Percentiles rank a stretch among this genome's conserved stretches.
These are phyloP conservation scores for Syzygium oleosum DNA, from an alignment of 345 rosid genomes.

Conservation along the genomic window DNA sequence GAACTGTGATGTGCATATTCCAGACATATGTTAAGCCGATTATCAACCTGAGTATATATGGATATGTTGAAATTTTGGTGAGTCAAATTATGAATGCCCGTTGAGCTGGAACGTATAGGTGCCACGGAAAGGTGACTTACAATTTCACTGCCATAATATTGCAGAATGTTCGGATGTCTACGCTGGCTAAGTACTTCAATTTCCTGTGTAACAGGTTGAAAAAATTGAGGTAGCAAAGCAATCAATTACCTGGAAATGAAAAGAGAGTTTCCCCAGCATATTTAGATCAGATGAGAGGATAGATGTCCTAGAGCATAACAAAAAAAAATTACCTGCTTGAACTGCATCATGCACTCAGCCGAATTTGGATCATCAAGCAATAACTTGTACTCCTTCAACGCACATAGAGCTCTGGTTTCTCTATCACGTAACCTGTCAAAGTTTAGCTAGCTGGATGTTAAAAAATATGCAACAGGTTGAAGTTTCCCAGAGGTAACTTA, in stretches of 20 bases:
- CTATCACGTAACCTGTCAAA: not conserved
- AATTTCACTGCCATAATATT: constrained; percentile 7
- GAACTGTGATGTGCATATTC: constrained; percentile 9
- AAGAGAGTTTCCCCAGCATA: not conserved
- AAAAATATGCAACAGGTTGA: not conserved
- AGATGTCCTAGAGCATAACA: not conserved
- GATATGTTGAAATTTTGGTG: not conserved
- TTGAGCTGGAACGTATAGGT: not conserved
- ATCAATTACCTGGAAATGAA: not conserved
- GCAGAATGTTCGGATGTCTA: constrained; percentile 11
- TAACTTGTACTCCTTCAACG: not conserved
- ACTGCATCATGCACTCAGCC: constrained; percentile 4
- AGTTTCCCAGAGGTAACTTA: not conserved
- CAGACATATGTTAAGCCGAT: constrained; percentile 2
- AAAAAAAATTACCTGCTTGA: not conserved
- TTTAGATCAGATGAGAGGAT: not conserved
- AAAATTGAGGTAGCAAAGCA: not conserved
- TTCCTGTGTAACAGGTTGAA: not conserved
- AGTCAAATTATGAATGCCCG: not conserved
- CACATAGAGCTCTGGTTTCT: constrained; percentile 3
- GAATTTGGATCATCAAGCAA: constrained; percentile 2
- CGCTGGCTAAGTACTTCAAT: constrained; percentile 10
- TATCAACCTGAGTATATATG: not conserved
- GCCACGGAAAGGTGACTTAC: not conserved
- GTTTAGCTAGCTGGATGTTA: not conserved